Base-by-base conservation (phyloP, 2,329 filamentous ascomycete species). In the Fusarium sp. region DNA sequence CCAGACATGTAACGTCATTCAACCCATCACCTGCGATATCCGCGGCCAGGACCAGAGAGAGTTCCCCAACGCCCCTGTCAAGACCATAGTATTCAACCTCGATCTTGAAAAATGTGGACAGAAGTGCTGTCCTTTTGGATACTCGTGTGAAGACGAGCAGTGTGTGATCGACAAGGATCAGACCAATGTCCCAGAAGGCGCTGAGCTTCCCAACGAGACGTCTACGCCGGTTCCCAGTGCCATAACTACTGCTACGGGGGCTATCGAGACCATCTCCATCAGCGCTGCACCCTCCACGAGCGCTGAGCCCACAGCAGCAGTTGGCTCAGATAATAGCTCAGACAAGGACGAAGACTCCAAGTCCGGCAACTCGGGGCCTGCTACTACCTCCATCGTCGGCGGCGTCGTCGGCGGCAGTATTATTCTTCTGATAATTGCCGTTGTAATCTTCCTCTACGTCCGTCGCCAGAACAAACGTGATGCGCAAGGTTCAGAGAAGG, bases 121-220 rank as follows among this genome's bases (percentile, higher is more conserved):
- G 24, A 81, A 61, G 30, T 95, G 93, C 82, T 95, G 93, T 79
- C 93, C 93, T 0, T 91, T 91, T 80, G 93, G 93, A 6, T 95
- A 92, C 82, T 83, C 84, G 4, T 95, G 93, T 82, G 81, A 87
- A 41, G 79, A 79, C 59, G 83, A 83, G n/a, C 70, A 83, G 69
- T 94, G 92, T 76, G 79, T 84, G 17, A 84, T 83, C 75, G 81
- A 90, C 70, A 70, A 82, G 22, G 86, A 92, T 76, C 88, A 92
- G 77, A 80, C 81, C 14, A 71, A 79, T 38, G n/a, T 74, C 44
- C 84, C 84, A 28, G 83, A 80, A 61, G 79, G 77, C 5, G 63
- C 80, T 4, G 63, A 79, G 22, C 76, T 73, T 54, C 72, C 78
- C 75, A 55, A 70, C 14, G 70, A 77, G 30, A 75, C 61, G 45